Base-by-base conservation (phyloP, 345 rosid genomes). In the Moricandia moricandioides region DNA sequence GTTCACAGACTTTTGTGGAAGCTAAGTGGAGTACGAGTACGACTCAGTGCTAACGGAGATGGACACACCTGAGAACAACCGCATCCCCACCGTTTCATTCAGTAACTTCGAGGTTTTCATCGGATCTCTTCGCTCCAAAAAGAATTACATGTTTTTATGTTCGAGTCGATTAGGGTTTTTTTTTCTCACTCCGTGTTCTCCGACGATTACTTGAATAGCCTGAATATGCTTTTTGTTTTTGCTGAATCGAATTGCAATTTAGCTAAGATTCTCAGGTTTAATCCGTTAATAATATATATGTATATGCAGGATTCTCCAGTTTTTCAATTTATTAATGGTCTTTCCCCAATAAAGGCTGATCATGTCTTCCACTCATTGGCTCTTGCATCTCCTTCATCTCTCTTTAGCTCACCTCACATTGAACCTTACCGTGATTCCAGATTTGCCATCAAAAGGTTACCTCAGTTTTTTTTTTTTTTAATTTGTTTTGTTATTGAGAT, bases 221-320 rank as follows among this genome's bases (percentile, higher is more conserved):
- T 21, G 24, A 21, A 21, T 21, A 21, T 21, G 24, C 24, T 21
- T 8, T 57, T 31, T 17, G 49, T 24, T 27, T 29, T 39, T 49
- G 18, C 54, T 47, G 54, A 49, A 49, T 6, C 3, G 52, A 45
- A 61, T 21, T 54, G 58, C 14, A 49, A 14, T 49, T 49, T 16
- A 14, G 58, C 59, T 40, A 40, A 9, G 39, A 57, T 31, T 61
- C 47, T 34, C 31, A 21, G 7, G 6, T 64, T 30, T 27, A 26
- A 67, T 13, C 16, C 17, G 65, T 74, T 34, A 14, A 43, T 14
- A 35, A 21, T 21, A n/a, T n/a, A n/a, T 37, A 1, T 37, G 9
- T 11, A 40, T 40, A 0, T 83, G 84, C 86, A 89, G 96, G 86
- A 86, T 82, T 89, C 96, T 64, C 96, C 90, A 2, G 88, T 88